Evolutionary conservation across 164 flowering plant species (phyloP), one percentile per base, ranked within the genome.

Genomic region (Houttuynia cordata): DNA sequence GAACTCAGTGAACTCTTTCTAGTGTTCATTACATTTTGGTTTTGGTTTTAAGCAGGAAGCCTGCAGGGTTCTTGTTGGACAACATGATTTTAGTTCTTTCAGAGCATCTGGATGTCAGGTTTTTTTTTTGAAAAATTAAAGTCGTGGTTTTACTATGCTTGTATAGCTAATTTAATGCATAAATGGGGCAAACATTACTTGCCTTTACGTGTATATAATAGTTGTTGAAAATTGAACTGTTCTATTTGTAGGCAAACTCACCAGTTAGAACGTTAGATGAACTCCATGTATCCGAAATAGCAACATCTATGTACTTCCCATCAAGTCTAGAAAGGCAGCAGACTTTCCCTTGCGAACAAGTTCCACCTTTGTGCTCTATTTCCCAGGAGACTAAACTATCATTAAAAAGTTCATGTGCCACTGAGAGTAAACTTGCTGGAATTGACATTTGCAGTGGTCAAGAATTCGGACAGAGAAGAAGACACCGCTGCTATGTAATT

Each of bases 81-180:
- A 45, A 47, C 99, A 91, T 70, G 99, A 94, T 80, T 94, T 91
- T 71, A 90, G 91, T 71, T 91, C 99, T 66, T 91, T 94, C 71
- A 77, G 97, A 68, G 89, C 91, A 47, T 67, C 95, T 73, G 93
- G 89, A 70, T 94, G 97, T 70, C 95, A 94, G 96, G 97, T 90
- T 42, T 3, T 66, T 61, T 49, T 53, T 68, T 60, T 30, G 19
- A 52, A 18, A 17, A n/a, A 4, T n/a, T n/a, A 52, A 17, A 17
- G 19, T 52, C 19, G 9, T 17, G 1, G 1, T 42, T 10, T 42
- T 42, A 5, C 49, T 42, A 8, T 10, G 12, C 17, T 42, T 42
- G 4, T 42, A 10, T 3, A 42, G 4, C 10, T 10, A 42, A 42
- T 42, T 42, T 42, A 1, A 42, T 10, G 4, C 1, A 5, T 42